These are phyloP conservation scores for Ambispora gerdemannii DNA, from an alignment of 192 early-diverging fungal species.

Conservation along the genomic window DNA sequence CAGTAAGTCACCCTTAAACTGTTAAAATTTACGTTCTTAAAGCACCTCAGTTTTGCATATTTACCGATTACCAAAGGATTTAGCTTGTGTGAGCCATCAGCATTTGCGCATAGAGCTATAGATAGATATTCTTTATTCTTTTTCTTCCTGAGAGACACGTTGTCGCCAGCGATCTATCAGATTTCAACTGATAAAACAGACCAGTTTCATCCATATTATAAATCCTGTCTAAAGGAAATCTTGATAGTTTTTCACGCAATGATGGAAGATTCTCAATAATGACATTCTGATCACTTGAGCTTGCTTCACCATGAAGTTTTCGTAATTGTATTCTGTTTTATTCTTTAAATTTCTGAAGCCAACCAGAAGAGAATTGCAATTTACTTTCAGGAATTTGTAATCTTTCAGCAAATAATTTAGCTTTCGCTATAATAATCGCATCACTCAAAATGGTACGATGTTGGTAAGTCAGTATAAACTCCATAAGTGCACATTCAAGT, in stretches of 20 bases:
- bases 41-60: slow-evolving; percentile 15
- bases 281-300: background rate
- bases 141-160: background rate
- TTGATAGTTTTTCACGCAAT: background rate
- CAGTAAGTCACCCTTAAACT: slow-evolving; percentile 12
- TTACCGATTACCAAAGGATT: slow-evolving; percentile 20
- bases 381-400: slow-evolving; percentile 23
- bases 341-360: slow-evolving; percentile 44
- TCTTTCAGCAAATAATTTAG: too few species aligned
- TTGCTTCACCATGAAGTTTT: slow-evolving; percentile 27
- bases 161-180: background rate
- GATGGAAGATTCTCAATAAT: background rate
- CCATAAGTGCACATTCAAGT: slow-evolving; percentile 30
- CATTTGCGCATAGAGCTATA: slow-evolving; percentile 21
- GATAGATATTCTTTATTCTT: slow-evolving; percentile 18
- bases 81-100: slow-evolving; percentile 21
- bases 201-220: slow-evolving; percentile 30
- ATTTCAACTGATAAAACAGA: slow-evolving; percentile 21
- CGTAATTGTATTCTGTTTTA: slow-evolving; percentile 31
- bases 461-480: slow-evolving; percentile 30
- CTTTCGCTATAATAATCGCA: slow-evolving; percentile 24
- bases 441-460: slow-evolving; percentile 27
- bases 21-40: slow-evolving; percentile 13
- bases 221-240: slow-evolving; percentile 12
- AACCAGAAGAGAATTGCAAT: slow-evolving; percentile 38